Percentiles rank a stretch among this genome's conserved stretches.
phyloP scores from a whole-genome alignment of 345 rosid genomes.

The Lepidium aucheri region DNA sequence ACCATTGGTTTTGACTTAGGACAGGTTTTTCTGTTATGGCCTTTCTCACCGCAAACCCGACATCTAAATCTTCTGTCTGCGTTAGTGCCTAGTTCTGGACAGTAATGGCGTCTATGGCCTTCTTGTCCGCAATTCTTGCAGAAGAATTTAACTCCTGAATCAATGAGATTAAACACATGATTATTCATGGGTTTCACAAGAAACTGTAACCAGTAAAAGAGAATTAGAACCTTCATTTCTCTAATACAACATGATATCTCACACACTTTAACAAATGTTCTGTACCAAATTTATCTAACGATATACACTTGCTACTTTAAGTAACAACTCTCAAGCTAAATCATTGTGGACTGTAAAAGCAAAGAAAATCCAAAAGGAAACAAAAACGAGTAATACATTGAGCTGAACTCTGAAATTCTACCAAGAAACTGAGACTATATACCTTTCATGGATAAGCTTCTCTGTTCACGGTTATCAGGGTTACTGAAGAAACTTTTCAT shows the following conservation, averaged over 20 bases:
- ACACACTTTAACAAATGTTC: neutral
- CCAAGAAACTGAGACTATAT: neutral
- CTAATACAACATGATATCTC: neutral
- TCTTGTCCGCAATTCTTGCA: constrained; percentile 74
- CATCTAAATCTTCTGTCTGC: constrained; percentile 52
- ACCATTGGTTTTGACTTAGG: constrained; percentile 28
- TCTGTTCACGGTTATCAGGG: constrained; percentile 67
- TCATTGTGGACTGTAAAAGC: neutral
- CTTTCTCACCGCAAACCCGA: constrained; percentile 59
- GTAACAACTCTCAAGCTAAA: neutral
- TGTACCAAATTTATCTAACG: neutral
- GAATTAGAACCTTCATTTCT: neutral
- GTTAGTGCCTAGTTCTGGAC: constrained; percentile 53
- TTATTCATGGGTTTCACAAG: neutral
- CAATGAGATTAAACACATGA: neutral
- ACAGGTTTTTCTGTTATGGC: constrained; percentile 88
- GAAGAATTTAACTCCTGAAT: constrained; percentile 63
- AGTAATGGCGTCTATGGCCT: constrained; percentile 87
- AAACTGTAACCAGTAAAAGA: neutral
- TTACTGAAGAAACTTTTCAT: constrained; percentile 75
- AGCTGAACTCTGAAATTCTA: neutral
- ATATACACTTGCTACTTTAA: neutral
- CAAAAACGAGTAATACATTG: neutral
- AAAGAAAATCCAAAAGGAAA: neutral
- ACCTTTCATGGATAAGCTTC: constrained; percentile 96